phyloP scores from a whole-genome alignment of 1,139 yeast species.

The Suhomyces wounanorum region DNA sequence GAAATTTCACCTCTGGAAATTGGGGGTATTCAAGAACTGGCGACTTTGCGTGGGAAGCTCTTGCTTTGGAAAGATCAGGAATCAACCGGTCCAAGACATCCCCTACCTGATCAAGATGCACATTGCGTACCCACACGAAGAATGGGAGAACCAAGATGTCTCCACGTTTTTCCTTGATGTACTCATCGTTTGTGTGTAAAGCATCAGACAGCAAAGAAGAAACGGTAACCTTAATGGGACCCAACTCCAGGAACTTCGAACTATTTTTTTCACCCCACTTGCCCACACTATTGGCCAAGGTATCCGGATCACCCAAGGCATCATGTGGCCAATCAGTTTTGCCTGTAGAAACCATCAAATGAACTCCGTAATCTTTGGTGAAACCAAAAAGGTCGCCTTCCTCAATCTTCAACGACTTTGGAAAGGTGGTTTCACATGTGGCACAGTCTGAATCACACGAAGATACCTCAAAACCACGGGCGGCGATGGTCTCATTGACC shows the following conservation, averaged over 20 bases:
- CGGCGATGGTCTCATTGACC: conserved; percentile 6
- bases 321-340: conserved; percentile 83
- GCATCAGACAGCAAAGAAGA: conserved; percentile 49
- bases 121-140: conserved; percentile 67
- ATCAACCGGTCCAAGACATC: conserved; percentile 49
- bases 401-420: conserved; percentile 58
- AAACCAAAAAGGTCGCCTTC: conserved; percentile 59
- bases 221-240: conserved; percentile 51
- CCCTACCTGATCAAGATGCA: conserved; percentile 47
- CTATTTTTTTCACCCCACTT: conserved; percentile 44
- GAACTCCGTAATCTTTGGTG: conserved; percentile 68
- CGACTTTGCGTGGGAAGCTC: conserved; percentile 22
- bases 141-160: conserved; percentile 74
- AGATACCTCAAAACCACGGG: conserved; percentile 44
- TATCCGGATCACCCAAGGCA: conserved; percentile 56
- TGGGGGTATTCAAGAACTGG: conserved; percentile 12
- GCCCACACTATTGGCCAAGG: conserved; percentile 53
- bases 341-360: conserved; percentile 80
- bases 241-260: conserved; percentile 20
- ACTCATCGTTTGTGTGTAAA: conserved; percentile 41
- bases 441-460: conserved; percentile 52
- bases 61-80: conserved; percentile 35
- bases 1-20: conserved; percentile 22
- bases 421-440: conserved; percentile 53
- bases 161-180: conserved; percentile 44